These are phyloP conservation scores for Dalbergia cultrata DNA, from an alignment of 306 rosid species.

Conservation along the genomic window DNA sequence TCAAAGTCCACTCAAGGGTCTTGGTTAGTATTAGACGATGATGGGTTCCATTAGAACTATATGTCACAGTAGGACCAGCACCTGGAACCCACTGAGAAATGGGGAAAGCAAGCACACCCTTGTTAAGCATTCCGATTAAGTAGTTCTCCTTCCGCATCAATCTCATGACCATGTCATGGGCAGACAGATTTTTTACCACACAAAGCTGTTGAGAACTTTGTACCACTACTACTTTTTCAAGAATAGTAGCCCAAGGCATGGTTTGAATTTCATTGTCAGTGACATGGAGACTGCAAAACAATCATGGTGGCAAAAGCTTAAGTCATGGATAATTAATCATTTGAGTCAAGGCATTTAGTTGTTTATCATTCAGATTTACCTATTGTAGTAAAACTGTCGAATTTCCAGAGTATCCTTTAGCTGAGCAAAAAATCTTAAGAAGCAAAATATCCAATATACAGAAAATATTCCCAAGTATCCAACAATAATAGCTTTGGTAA, in stretches of 20 bases:
- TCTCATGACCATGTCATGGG: slow-evolving; percentile 92
- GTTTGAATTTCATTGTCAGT: slow-evolving; percentile 89
- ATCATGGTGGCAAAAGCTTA: slow-evolving; percentile 13
- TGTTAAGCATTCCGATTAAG: slow-evolving; percentile 94
- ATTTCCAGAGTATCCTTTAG: slow-evolving; percentile 73
- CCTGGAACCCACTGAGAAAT: slow-evolving; percentile 93
- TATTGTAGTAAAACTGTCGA: slow-evolving; percentile 82
- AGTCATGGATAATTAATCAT: slow-evolving; percentile 13
- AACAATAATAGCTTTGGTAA: slow-evolving; percentile 77
- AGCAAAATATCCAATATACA: slow-evolving; percentile 87
- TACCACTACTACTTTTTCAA: slow-evolving; percentile 81
- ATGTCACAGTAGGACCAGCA: slow-evolving; percentile 77
- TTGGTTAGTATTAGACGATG: slow-evolving; percentile 75
- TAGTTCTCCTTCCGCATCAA: slow-evolving; percentile 98
- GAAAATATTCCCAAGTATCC: slow-evolving; percentile 94
- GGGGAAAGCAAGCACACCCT: slow-evolving; percentile 93
- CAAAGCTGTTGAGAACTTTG: slow-evolving; percentile 80
- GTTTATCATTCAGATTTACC: slow-evolving; percentile 54
- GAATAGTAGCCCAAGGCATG: slow-evolving; percentile 93
- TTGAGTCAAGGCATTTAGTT: slow-evolving; percentile 8
- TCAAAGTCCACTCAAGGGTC: slow-evolving; percentile 97
- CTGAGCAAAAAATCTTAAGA: slow-evolving; percentile 89
- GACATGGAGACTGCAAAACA: slow-evolving; percentile 78
- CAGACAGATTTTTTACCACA: slow-evolving; percentile 90
- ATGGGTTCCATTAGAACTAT: slow-evolving; percentile 58